Evolutionary conservation across 2,329 filamentous ascomycete species (phyloP), one percentile per base, ranked within the genome.

Genomic region (Talaromyces funiculosus): DNA sequence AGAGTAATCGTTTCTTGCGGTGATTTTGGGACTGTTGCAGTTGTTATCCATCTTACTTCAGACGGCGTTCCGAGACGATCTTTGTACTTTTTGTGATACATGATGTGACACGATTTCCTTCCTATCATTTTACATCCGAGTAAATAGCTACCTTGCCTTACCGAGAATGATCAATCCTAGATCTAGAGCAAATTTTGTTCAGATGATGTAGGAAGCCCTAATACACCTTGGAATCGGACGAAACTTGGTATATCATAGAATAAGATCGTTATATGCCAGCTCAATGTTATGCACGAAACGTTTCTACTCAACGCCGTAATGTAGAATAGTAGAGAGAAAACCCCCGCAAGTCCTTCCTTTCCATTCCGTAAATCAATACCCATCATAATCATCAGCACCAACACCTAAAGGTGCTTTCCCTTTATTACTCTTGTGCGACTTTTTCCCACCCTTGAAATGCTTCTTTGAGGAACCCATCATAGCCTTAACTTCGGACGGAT

Each of bases 401-500:
- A 49, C 47, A 38, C 57, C 57, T 24, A 51, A 29, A 5, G 57
- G 24, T 65, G 68, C 63, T 68, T 72, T 57, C 66, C 70, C 65
- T 67, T 54, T 54, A 38, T 35, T 68, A 37, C 64, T 67, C 67
- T 63, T 64, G 45, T 75, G 74, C 18, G 68, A 69, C 47, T 67
- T 71, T 40, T 76, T 76, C 60, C 75, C 74, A 10, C 67, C 72
- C 66, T 77, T 77, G 66, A 77, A 76, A 77, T 99, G 94, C 80
- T 97, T 97, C 85, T 99, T 99, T 61, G 87, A 84, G 56, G 80
- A 80, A 61, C 80, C 80, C 61, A 73, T 78, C 65, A 94, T 38
- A 26, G 26, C 77, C 61, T 29, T 53, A 6, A 59, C 60, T 18
- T 97, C 93, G 62, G 87, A 88, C 0, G 90, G 87, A 69, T 97